Evolutionary conservation across 2,329 filamentous ascomycete genomes (phyloP).

Genomic region (Paecilomyces sp.): DNA sequence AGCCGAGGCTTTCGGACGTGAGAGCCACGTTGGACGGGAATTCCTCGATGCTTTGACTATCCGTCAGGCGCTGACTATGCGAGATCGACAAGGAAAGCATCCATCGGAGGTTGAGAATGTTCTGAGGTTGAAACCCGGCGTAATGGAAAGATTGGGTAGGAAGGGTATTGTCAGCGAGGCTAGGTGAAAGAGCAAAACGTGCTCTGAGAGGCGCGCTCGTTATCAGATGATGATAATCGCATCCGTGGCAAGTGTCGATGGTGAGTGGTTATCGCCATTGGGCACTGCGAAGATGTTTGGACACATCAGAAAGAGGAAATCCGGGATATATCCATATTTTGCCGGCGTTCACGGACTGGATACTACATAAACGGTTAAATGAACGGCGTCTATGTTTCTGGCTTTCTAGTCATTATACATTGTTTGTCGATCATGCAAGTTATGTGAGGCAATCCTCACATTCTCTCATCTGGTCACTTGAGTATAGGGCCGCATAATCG

Average conservation of each 20-base stretch:
- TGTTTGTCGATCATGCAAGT: background rate
- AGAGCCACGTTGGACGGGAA: slow-evolving; percentile 31
- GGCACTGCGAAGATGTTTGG: background rate
- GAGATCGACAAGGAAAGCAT: slow-evolving; percentile 34
- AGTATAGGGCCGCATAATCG: background rate
- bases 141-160: slow-evolving; percentile 32
- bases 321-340: background rate
- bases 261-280: background rate
- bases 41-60: slow-evolving; percentile 46
- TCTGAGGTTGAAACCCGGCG: slow-evolving; percentile 38
- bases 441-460: background rate
- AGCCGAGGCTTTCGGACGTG: slow-evolving; percentile 41
- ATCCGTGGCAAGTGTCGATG: background rate
- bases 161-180: slow-evolving; percentile 25
- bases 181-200: slow-evolving; percentile 3
- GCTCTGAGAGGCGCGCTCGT: background rate
- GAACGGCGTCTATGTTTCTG: background rate
- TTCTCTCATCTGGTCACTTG: background rate
- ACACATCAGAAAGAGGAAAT: background rate
- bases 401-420: background rate
- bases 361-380: background rate
- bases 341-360: background rate
- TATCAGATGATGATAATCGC: background rate
- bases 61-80: slow-evolving; percentile 41
- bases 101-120: slow-evolving; percentile 36